A percentile compares a stretch with the other conserved stretches of the same genome.
These are phyloP conservation scores for Papiliotrema fonsecae DNA, from an alignment of 1,284 basidiomycete genomes.

Conservation along the genomic window DNA sequence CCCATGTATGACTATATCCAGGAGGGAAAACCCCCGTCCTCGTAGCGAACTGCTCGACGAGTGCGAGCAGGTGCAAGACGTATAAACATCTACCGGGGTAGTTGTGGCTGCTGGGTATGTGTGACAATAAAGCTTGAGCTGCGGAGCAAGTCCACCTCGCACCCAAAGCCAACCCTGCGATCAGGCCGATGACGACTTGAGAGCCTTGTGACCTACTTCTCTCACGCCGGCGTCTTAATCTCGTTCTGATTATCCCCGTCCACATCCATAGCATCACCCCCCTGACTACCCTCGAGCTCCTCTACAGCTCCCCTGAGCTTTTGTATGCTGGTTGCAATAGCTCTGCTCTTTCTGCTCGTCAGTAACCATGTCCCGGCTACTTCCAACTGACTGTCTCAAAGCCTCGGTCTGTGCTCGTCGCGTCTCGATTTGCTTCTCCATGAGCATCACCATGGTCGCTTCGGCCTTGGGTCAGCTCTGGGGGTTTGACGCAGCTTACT, in stretches of 20 bases:
- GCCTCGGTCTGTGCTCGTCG: conserved; percentile 28
- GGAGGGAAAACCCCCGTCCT: too few relatives aligned
- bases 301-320: background rate
- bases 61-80: too few relatives aligned
- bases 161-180: too few relatives aligned
- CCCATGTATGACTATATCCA: too few relatives aligned
- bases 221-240: background rate
- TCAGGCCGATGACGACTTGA: too few relatives aligned
- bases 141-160: too few relatives aligned
- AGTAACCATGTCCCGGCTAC: background rate
- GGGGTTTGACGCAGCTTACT: conserved; percentile 6
- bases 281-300: background rate
- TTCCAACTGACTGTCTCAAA: conserved; percentile 23
- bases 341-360: background rate
- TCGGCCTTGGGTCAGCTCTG: conserved; percentile 26
- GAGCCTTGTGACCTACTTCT: too few relatives aligned
- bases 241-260: background rate
- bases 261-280: background rate
- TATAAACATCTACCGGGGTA: too few relatives aligned
- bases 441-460: conserved; percentile 39
- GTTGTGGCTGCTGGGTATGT: too few relatives aligned
- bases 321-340: conserved; percentile 2
- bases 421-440: conserved; percentile 40
- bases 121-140: too few relatives aligned
- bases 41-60: too few relatives aligned